phyloP scores from a whole-genome alignment of 2,329 filamentous ascomycete species.

The Aulographum hederae region DNA sequence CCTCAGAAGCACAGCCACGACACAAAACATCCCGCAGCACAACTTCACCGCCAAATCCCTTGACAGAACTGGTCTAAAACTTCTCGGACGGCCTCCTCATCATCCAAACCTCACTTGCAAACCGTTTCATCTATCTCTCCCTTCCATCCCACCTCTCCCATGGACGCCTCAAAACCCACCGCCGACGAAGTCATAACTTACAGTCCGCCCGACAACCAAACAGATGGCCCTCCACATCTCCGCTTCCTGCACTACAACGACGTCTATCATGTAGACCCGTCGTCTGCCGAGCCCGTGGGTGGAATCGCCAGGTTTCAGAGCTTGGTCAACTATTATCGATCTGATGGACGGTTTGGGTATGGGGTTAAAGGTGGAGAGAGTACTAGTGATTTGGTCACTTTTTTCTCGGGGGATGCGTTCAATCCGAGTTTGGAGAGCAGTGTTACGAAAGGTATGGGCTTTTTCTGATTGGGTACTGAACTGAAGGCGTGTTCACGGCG shows the following conservation, averaged over 20 bases:
- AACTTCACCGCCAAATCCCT: no score
- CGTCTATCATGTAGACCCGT: conserved; percentile 71
- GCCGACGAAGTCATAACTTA: background rate
- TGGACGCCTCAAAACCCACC: background rate
- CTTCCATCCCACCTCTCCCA: no score
- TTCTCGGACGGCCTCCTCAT: no score
- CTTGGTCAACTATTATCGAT: conserved; percentile 56
- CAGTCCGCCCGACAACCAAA: background rate
- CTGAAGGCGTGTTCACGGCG: background rate
- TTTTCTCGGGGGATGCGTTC: conserved; percentile 87
- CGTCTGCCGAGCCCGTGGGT: conserved; percentile 65
- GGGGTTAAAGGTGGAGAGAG: no score
- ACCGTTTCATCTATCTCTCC: no score
- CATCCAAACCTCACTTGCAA: no score
- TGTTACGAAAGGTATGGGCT: conserved; percentile 75
- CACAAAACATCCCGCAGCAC: no score
- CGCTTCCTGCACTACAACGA: conserved; percentile 86
- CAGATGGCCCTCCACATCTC: conserved; percentile 46
- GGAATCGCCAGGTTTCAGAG: conserved; percentile 68
- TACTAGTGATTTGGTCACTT: conserved; percentile 50
- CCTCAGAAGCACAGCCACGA: no score
- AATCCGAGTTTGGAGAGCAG: conserved; percentile 81
- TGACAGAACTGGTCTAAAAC: no score
- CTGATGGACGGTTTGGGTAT: conserved; percentile 37
- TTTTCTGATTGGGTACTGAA: no score